phyloP scores from a whole-genome alignment of 257 asterid species.

The Scutellaria minor region DNA sequence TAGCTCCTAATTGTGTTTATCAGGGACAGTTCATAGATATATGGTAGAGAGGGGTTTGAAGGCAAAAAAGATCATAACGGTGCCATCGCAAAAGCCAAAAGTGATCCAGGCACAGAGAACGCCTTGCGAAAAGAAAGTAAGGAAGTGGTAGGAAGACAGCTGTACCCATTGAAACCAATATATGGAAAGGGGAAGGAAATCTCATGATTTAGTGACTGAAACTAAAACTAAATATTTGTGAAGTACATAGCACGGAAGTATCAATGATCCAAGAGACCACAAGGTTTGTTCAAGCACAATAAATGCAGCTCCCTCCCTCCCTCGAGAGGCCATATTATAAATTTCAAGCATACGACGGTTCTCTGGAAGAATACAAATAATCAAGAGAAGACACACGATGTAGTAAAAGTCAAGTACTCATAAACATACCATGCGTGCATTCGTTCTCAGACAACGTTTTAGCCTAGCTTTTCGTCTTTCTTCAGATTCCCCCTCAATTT shows the following conservation, averaged over 20 bases:
- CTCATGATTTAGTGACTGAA: neutral
- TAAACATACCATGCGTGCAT: constrained; percentile 77
- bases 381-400: constrained; percentile 8
- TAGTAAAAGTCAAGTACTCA: neutral
- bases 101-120: constrained; percentile 10
- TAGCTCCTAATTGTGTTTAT: constrained; percentile 24
- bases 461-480: constrained; percentile 84
- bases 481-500: constrained; percentile 74
- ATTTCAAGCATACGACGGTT: constrained; percentile 1
- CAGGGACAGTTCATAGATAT: constrained; percentile 6
- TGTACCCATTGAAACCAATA: neutral
- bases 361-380: neutral
- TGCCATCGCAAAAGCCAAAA: constrained; percentile 12
- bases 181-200: neutral
- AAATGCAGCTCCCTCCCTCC: constrained; percentile 15
- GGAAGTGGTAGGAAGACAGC: constrained; percentile 26
- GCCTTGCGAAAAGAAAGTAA: constrained; percentile 13
- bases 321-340: neutral
- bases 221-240: constrained; percentile 9
- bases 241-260: neutral
- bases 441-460: constrained; percentile 62
- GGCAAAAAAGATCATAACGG: neutral
- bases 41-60: constrained; percentile 11
- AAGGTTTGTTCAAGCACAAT: constrained; percentile 1
- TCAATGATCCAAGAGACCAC: neutral